Base-by-base conservation (phyloP, 352 stramenopile genomes). In the Globisporangium megalacanthum region DNA sequence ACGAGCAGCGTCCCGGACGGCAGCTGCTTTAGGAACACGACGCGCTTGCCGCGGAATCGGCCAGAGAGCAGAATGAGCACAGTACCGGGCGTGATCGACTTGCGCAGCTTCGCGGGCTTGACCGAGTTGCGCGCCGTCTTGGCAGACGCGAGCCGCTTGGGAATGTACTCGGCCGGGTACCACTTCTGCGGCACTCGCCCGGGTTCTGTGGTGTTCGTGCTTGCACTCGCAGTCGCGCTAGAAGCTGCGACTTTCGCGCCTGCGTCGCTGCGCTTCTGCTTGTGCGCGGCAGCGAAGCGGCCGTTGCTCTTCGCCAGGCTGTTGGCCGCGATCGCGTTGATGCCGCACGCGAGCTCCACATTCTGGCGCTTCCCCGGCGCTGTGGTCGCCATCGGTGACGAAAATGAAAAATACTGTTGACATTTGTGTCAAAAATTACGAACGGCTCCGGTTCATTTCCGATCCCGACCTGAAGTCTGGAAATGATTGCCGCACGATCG, bases 21-120 rank as follows among this genome's bases (percentile, higher is more conserved):
- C 33, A 99, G 82, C 64, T 97, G 83, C 73, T 99, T 99, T 20
- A 99, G 83, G 79, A 98, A 99, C 33, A 99, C 96, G 17, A 99
- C 96, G 65, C 97, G 92, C 89, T 99, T 99, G 81, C 97, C 97
- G 71, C 93, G 88, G 85, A 99, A 99, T 68, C 97, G 92, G 57
- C 97, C 97, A 39, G 93, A 94, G 15, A 99, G 82, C 61, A 99
- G 77, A 71, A 99, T 99, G 48, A 99, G 82, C 41, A 99, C 95
- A 33, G 96, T 98, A 73, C 97, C 97, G 9, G 97, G 95, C 49
- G 85, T 97, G 81, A 99, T 98, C 59, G 89, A 97, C 62, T 94
- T 86, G 59, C 97, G 95, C 19, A 99, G 83, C 77, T 97, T 98
- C 58, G 94, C 86, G 41, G 92, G 70, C 69, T 98, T 98, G 60